A percentile compares a stretch with the other conserved stretches of the same genome.
Evolutionary conservation across 2,329 filamentous ascomycete genomes (phyloP).

Genomic region (Pyrenochaeta sp.): DNA sequence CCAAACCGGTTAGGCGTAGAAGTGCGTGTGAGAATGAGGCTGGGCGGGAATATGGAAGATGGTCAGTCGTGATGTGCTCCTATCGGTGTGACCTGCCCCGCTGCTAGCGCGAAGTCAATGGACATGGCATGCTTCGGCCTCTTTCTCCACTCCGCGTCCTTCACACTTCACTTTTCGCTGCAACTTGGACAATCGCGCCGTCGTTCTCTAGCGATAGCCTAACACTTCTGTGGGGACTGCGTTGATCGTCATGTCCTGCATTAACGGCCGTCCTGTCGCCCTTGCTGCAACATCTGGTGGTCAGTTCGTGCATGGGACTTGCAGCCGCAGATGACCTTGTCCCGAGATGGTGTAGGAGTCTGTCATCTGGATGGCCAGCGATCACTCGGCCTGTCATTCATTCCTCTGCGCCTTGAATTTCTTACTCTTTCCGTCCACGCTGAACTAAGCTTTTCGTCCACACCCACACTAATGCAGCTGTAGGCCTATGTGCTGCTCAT

Average conservation of each 20-base stretch:
- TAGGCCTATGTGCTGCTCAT: slow-evolving; percentile 30
- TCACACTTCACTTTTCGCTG: slow-evolving; percentile 10
- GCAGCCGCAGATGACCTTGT: slow-evolving; percentile 38
- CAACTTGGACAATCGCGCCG: slow-evolving; percentile 26
- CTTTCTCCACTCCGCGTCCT: slow-evolving; percentile 17
- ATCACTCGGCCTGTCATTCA: slow-evolving; percentile 45
- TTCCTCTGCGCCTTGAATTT: slow-evolving; percentile 40
- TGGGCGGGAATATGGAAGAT: slow-evolving; percentile 27
- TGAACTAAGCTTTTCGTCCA: slow-evolving; percentile 48
- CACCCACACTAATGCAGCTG: slow-evolving; percentile 43
- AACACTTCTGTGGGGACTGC: slow-evolving; percentile 20
- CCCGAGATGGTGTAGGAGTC: slow-evolving; percentile 30
- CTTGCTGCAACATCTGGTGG: slow-evolving; percentile 34
- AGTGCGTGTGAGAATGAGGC: slow-evolving; percentile 33
- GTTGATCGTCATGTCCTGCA: slow-evolving; percentile 46
- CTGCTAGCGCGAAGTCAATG: slow-evolving; percentile 16
- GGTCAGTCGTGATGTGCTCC: slow-evolving; percentile 18
- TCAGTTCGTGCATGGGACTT: slow-evolving; percentile 38
- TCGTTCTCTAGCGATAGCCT: slow-evolving; percentile 22
- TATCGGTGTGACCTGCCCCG: slow-evolving; percentile 30
- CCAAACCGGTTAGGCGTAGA: slow-evolving; percentile 23
- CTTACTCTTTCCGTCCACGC: slow-evolving; percentile 38
- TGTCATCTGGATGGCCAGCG: slow-evolving; percentile 35
- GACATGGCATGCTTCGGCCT: slow-evolving; percentile 13
- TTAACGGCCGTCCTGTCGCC: slow-evolving; percentile 35